Evolutionary conservation across 306 rosid genomes (phyloP).

Genomic region (Pyrus betulifolia): DNA sequence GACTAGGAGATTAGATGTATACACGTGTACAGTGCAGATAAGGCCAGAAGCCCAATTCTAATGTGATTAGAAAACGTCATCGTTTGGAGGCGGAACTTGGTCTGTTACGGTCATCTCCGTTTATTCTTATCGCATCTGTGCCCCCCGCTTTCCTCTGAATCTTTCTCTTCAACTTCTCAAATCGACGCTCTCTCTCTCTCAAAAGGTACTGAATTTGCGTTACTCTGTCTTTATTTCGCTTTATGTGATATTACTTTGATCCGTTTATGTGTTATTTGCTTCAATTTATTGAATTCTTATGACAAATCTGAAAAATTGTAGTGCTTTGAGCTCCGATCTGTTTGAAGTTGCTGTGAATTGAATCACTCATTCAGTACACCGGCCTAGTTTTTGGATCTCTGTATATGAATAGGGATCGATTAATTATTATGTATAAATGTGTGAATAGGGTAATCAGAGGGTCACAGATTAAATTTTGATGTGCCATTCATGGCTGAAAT

Average conservation of each 20-base stretch:
- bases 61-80: neutral
- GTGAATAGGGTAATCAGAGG: neutral
- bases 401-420: neutral
- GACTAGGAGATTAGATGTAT: neutral
- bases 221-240: neutral
- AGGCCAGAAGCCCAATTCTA: neutral
- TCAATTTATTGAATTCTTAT: neutral
- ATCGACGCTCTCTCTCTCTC: neutral
- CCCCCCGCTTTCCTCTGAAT: constrained; percentile 3
- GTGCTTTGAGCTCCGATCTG: neutral
- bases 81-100: neutral
- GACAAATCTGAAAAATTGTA: neutral
- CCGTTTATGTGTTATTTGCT: neutral
- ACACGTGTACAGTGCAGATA: neutral
- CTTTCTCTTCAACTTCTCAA: neutral
- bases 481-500: neutral
- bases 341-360: neutral
- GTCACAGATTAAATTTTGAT: too few relatives aligned
- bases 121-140: constrained; percentile 3
- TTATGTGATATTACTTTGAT: neutral
- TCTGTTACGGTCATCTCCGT: neutral
- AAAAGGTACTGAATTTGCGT: neutral
- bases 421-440: neutral
- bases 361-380: neutral
- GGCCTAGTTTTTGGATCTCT: neutral